These are phyloP conservation scores for Setomelanomma holmii DNA, from an alignment of 2,329 filamentous ascomycete genomes.

Conservation along the genomic window DNA sequence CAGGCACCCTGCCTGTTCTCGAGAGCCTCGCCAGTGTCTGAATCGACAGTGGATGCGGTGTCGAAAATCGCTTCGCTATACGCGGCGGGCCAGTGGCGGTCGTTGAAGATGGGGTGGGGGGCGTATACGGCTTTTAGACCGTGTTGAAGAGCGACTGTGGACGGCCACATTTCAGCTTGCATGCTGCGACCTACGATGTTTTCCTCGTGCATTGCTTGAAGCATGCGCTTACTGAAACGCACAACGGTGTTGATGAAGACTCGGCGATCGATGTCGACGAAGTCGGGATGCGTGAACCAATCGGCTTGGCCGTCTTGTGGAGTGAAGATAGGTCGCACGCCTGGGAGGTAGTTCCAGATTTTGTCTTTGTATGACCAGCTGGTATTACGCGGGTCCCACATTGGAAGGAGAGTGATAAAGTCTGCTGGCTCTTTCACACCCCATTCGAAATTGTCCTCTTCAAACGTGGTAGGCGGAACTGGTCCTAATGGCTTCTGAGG, in stretches of 20 bases:
- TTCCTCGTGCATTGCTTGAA: slow-evolving; percentile 89
- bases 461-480: slow-evolving; percentile 72
- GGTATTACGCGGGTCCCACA: slow-evolving; percentile 88
- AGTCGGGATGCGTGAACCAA: slow-evolving; percentile 60
- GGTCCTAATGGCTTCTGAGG: slow-evolving; percentile 81
- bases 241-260: slow-evolving; percentile 89
- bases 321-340: slow-evolving; percentile 80
- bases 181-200: slow-evolving; percentile 88
- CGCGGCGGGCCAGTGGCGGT: slow-evolving; percentile 82
- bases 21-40: slow-evolving; percentile 47
- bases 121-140: slow-evolving; percentile 91
- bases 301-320: slow-evolving; percentile 74
- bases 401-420: slow-evolving; percentile 87
- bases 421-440: slow-evolving; percentile 91
- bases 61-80: slow-evolving; percentile 84
- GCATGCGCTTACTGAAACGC: slow-evolving; percentile 79
- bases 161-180: slow-evolving; percentile 97
- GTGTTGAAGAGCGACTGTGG: slow-evolving; percentile 85
- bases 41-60: slow-evolving; percentile 48
- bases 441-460: slow-evolving; percentile 84
- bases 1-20: slow-evolving; percentile 67
- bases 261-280: slow-evolving; percentile 68
- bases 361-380: slow-evolving; percentile 70
- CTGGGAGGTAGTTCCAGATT: slow-evolving; percentile 58
- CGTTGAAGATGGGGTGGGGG: slow-evolving; percentile 87